Evolutionary conservation across 2,329 filamentous ascomycete genomes (phyloP).

Genomic region (Bipolaris cookei): DNA sequence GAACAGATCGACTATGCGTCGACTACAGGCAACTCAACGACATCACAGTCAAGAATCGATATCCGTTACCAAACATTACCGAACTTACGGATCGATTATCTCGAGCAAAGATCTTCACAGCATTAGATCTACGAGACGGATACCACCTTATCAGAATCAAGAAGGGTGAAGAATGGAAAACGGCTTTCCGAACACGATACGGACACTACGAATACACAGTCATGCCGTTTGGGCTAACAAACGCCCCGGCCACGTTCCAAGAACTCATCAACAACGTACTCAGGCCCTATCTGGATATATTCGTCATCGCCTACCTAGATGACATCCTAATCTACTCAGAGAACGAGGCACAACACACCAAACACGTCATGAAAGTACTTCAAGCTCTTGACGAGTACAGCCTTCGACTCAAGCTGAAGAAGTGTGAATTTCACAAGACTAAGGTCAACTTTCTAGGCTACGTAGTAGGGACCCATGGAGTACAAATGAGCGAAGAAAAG

Average conservation of each 20-base stretch:
- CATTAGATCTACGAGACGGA: conserved; percentile 13
- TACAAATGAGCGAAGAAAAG: too few species aligned
- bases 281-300: not conserved
- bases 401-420: not conserved
- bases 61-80: conserved; percentile 11
- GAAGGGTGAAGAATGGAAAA: conserved; percentile 17
- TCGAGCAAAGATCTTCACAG: conserved; percentile 11
- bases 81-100: conserved; percentile 14
- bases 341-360: not conserved
- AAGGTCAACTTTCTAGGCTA: not conserved
- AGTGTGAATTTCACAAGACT: not conserved
- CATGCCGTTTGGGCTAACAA: not conserved
- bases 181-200: conserved; percentile 10
- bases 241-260: too few species aligned
- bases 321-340: not conserved
- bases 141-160: conserved; percentile 14
- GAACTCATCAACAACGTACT: too few species aligned
- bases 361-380: not conserved
- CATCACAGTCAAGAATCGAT: not conserved
- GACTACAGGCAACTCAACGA: not conserved
- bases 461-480: not conserved
- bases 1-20: not conserved
- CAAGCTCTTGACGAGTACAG: not conserved
- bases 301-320: not conserved
- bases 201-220: conserved; percentile 2